These are phyloP conservation scores for Trametes cingulata DNA, from an alignment of 768 basidiomycete genomes.

Conservation along the genomic window DNA sequence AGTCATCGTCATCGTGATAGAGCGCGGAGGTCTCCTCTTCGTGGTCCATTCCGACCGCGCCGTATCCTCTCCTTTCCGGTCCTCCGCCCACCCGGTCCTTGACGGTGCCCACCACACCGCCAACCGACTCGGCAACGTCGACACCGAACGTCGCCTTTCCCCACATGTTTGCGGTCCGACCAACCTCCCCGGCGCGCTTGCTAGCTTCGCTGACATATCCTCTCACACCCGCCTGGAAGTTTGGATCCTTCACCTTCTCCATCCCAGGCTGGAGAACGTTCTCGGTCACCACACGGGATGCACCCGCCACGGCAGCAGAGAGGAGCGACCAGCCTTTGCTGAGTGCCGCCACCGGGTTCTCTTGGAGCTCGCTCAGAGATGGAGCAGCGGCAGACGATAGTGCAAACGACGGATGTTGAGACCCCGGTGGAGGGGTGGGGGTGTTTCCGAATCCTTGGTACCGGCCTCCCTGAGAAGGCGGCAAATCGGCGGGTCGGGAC, in stretches of 20 bases:
- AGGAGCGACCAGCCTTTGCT: conserved; percentile 98
- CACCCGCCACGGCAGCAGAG: conserved; percentile 79
- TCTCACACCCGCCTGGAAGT: conserved; percentile 70
- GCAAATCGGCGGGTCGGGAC: conserved; percentile 70
- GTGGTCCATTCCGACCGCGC: conserved; percentile 48
- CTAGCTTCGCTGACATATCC: conserved; percentile 73
- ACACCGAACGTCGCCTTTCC: conserved; percentile 76
- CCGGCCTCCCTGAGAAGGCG: conserved; percentile 91
- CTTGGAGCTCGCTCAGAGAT: conserved; percentile 76
- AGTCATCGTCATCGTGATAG: conserved; percentile 63
- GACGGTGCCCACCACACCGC: conserved; percentile 65
- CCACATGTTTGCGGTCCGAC: conserved; percentile 74
- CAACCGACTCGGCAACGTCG: conserved; percentile 80
- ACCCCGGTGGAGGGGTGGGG: conserved; percentile 54
- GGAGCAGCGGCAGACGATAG: conserved; percentile 83
- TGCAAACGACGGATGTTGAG: conserved; percentile 65
- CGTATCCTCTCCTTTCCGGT: conserved; percentile 47
- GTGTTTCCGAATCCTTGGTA: conserved; percentile 93
- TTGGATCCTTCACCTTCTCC: conserved; percentile 79
- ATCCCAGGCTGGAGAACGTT: conserved; percentile 90
- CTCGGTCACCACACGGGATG: conserved; percentile 76
- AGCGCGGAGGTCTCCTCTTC: conserved; percentile 60
- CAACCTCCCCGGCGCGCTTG: conserved; percentile 60
- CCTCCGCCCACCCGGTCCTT: conserved; percentile 57
- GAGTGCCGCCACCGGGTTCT: conserved; percentile 82